Percentiles rank a stretch among this genome's conserved stretches.
These are phyloP conservation scores for Buxus sempervirens DNA, from an alignment of 164 flowering plant genomes.

Conservation along the genomic window DNA sequence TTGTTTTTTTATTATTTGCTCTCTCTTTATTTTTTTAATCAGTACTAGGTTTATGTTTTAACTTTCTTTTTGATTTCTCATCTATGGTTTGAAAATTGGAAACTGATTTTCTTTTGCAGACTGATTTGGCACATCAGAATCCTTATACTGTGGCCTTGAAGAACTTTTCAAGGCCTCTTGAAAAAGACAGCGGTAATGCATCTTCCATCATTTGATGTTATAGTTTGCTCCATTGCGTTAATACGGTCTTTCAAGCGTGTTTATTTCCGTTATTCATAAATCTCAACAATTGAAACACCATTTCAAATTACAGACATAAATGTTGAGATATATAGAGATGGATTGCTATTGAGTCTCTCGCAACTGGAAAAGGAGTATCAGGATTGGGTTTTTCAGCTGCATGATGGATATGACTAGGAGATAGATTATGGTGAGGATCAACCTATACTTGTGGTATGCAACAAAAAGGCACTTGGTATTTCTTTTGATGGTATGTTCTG, in stretches of 20 bases:
- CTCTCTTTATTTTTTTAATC: too few relatives aligned
- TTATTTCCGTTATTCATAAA: background rate
- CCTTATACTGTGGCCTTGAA: slow-evolving; percentile 56
- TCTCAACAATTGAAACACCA: background rate
- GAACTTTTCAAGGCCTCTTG: slow-evolving; percentile 44
- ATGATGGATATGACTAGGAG: slow-evolving; percentile 53
- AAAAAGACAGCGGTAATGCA: slow-evolving; percentile 38
- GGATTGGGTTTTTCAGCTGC: slow-evolving; percentile 62
- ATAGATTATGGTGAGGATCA: slow-evolving; percentile 46
- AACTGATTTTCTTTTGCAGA: slow-evolving; percentile 35
- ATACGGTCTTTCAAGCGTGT: background rate
- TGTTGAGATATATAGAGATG: slow-evolving; percentile 32
- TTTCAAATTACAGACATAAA: slow-evolving; percentile 28
- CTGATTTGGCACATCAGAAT: slow-evolving; percentile 64
- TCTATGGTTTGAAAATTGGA: background rate
- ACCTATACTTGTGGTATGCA: slow-evolving; percentile 36
- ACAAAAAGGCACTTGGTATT: slow-evolving; percentile 43
- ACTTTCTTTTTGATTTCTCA: too few relatives aligned
- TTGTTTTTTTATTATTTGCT: too few relatives aligned
- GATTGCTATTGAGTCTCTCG: slow-evolving; percentile 23
- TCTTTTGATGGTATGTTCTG: slow-evolving; percentile 43
- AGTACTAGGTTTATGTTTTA: too few relatives aligned
- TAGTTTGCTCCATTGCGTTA: background rate
- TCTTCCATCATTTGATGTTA: background rate
- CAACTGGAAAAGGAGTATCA: slow-evolving; percentile 51